phyloP scores from a whole-genome alignment of 768 basidiomycete species.

The Kwoniella heveanensis region DNA sequence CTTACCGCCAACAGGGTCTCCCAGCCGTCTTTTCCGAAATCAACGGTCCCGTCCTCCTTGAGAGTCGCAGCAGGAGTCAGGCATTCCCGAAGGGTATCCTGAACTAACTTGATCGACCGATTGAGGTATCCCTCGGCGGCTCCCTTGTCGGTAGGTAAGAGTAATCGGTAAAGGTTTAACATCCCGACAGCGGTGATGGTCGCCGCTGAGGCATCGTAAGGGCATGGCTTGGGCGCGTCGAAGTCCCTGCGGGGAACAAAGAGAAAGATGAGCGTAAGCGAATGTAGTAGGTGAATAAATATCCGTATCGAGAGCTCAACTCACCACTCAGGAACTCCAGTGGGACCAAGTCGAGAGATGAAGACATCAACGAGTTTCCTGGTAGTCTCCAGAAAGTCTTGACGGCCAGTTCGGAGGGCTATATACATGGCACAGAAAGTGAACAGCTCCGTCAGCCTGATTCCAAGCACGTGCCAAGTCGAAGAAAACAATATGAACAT shows the following conservation, averaged over 20 bases:
- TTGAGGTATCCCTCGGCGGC: conserved; percentile 40
- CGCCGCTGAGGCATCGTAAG: conserved; percentile 46
- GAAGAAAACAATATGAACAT: no score
- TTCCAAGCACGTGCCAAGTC: no score
- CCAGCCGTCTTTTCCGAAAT: conserved; percentile 48
- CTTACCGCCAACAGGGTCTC: conserved; percentile 36
- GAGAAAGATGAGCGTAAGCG: no score
- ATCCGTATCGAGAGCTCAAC: no score
- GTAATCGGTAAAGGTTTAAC: conserved; percentile 37
- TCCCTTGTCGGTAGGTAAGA: conserved; percentile 21
- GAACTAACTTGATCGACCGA: conserved; percentile 32
- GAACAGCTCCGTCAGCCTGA: no score
- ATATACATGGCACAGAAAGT: not conserved
- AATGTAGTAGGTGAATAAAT: no score
- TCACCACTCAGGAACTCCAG: conserved; percentile 45
- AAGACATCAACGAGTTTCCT: conserved; percentile 42
- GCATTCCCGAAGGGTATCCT: conserved; percentile 37
- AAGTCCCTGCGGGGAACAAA: conserved; percentile 38
- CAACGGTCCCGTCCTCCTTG: conserved; percentile 27
- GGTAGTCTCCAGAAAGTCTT: conserved; percentile 40
- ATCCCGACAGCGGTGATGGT: conserved; percentile 41
- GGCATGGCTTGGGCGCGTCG: conserved; percentile 39
- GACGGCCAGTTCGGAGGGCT: conserved; percentile 43
- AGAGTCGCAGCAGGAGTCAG: conserved; percentile 29
- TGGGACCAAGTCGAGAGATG: conserved; percentile 28